Conservation (phyloP, 768 basidiomycete genomes). For the Rhodocollybia butyracea region DNA sequence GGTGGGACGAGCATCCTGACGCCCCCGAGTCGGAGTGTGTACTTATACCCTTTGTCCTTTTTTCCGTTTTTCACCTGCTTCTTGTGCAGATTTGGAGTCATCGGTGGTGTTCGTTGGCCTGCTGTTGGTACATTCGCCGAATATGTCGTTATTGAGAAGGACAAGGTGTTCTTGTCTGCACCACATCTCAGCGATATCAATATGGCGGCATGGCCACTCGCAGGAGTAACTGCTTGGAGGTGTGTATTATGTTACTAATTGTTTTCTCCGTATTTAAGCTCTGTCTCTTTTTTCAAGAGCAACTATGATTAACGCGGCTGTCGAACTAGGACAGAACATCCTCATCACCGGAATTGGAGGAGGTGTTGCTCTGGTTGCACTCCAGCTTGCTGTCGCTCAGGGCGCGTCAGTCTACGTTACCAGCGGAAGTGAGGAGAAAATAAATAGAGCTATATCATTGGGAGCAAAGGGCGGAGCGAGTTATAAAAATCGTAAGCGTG, state of each 20-base stretch:
- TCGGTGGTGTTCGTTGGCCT: conserved; percentile 56
- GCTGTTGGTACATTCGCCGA: conserved; percentile 73
- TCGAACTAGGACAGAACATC: conserved; percentile 63
- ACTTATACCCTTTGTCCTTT: not conserved
- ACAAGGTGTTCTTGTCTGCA: conserved; percentile 64
- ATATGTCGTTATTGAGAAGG: conserved; percentile 69
- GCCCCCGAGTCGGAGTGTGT: conserved; percentile 62
- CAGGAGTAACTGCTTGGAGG: conserved; percentile 84
- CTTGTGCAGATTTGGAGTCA: conserved; percentile 52
- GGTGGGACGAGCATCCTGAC: conserved; percentile 66
- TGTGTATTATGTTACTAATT: conserved; percentile 24
- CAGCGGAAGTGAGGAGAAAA: conserved; percentile 66
- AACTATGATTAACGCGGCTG: conserved; percentile 58
- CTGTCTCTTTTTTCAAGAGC: conserved; percentile 43
- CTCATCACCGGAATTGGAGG: conserved; percentile 84
- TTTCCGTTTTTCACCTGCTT: conserved; percentile 2
- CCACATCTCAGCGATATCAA: conserved; percentile 66
- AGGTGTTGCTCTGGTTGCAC: conserved; percentile 73
- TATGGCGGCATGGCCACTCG: conserved; percentile 75
- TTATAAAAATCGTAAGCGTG: conserved; percentile 64
- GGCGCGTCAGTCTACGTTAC: conserved; percentile 85
- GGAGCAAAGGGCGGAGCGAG: conserved; percentile 78
- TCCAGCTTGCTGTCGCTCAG: conserved; percentile 72
- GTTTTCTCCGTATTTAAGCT: not conserved
- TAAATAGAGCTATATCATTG: conserved; percentile 57